These are phyloP conservation scores for Asterochloris sp. DNA, from an alignment of 139 green algal genomes.

Conservation along the genomic window DNA sequence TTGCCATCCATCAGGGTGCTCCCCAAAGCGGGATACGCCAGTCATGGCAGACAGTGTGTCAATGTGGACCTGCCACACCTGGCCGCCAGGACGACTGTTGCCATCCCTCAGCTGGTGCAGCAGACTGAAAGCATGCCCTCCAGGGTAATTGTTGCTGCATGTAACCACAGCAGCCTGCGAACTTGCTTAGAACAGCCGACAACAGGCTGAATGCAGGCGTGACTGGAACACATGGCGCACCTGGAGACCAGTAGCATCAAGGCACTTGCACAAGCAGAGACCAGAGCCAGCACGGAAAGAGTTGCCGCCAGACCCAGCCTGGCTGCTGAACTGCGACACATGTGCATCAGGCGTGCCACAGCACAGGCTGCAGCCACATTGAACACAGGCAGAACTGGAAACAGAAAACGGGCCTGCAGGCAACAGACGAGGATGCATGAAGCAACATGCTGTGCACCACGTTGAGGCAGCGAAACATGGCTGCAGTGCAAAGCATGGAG, in stretches of 20 bases:
- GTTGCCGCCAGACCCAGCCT: not conserved
- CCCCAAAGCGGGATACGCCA: constrained; percentile 65
- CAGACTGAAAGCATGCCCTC: constrained; percentile 45
- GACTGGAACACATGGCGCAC: too few relatives aligned
- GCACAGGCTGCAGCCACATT: constrained; percentile 62
- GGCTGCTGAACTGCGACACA: constrained; percentile 4
- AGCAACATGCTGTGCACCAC: not conserved
- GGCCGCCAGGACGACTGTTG: not conserved
- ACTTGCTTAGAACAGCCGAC: too few relatives aligned
- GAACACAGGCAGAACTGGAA: constrained; percentile 71
- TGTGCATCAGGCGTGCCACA: constrained; percentile 26
- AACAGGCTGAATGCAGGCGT: too few relatives aligned
- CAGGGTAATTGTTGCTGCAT: constrained; percentile 62
- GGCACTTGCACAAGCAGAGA: constrained; percentile 4
- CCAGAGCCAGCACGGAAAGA: not conserved
- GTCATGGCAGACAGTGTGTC: constrained; percentile 62
- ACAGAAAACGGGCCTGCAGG: constrained; percentile 73
- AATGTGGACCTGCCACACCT: constrained; percentile 56
- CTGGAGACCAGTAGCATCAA: constrained; percentile 21
- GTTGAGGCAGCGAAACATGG: not conserved
- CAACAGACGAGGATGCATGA: constrained; percentile 7
- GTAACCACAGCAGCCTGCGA: not conserved
- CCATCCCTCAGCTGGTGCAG: constrained; percentile 36
- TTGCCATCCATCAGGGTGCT: constrained; percentile 37
- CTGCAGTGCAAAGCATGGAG: not conserved